These are phyloP conservation scores for Marasmius tenuissimus DNA, from an alignment of 1,284 basidiomycete species.

Conservation along the genomic window DNA sequence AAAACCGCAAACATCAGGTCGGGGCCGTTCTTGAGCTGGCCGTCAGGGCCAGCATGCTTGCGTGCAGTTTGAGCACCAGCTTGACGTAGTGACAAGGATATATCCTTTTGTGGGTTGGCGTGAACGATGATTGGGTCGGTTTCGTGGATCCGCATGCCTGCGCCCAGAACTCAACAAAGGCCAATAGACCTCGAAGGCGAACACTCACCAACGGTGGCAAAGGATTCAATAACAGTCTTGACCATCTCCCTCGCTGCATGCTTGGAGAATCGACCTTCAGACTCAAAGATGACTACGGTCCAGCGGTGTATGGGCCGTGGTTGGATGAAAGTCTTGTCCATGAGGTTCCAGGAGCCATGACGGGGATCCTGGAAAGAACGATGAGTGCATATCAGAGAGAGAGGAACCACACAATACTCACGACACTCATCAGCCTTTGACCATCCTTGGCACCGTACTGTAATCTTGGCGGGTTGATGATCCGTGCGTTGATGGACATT, in stretches of 20 bases:
- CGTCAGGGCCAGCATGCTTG: not conserved
- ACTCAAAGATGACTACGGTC: not conserved
- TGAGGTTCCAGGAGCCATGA: slow-evolving; percentile 3
- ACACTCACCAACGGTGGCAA: not conserved
- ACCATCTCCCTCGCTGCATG: not conserved
- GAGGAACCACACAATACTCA: not conserved
- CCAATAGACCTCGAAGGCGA: not conserved
- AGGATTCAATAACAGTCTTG: not conserved
- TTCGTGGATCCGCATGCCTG: not conserved
- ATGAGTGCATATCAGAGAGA: not conserved
- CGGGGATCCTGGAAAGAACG: not conserved
- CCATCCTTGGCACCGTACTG: slow-evolving; percentile 1
- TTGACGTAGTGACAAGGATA: not conserved
- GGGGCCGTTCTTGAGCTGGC: not conserved
- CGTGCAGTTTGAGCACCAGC: not conserved
- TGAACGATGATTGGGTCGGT: not conserved
- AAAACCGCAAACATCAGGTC: not conserved
- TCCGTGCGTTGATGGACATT: slow-evolving; percentile 1
- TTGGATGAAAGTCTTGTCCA: not conserved
- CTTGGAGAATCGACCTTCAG: not conserved
- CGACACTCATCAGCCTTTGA: not conserved
- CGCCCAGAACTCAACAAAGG: not conserved
- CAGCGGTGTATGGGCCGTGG: not conserved
- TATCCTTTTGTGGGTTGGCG: not conserved
- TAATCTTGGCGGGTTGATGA: slow-evolving; percentile 6